Conservation (phyloP, 2,329 filamentous ascomycete genomes). For the Teratosphaeria gauchensis region DNA sequence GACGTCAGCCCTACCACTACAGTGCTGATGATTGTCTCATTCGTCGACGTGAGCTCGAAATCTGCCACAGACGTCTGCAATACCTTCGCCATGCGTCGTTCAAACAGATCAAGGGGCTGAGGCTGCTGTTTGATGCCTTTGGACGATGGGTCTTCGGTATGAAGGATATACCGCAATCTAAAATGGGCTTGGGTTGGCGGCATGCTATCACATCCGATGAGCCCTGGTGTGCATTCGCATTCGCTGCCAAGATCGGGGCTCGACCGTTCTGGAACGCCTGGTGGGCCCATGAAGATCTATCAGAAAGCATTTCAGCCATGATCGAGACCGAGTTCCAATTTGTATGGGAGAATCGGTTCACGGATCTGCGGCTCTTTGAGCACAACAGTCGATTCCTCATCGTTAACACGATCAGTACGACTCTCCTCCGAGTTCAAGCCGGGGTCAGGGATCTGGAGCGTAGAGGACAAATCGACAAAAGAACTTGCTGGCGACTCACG, state of each 20-base stretch:
- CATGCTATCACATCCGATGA: not conserved
- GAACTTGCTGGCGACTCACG: too few relatives aligned
- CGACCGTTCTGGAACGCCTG: not conserved
- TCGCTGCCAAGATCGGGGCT: not conserved
- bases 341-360: not conserved
- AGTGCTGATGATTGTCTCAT: not conserved
- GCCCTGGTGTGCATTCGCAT: not conserved
- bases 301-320: not conserved
- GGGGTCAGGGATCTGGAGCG: too few relatives aligned
- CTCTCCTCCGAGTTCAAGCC: too few relatives aligned
- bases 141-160: not conserved
- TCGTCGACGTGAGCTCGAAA: not conserved
- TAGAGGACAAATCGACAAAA: too few relatives aligned
- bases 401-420: too few relatives aligned
- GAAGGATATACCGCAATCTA: not conserved
- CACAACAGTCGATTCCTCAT: too few relatives aligned
- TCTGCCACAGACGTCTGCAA: not conserved
- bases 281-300: not conserved
- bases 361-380: not conserved
- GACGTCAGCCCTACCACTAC: too few relatives aligned
- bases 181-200: not conserved
- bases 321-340: not conserved
- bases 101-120: not conserved
- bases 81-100: not conserved
- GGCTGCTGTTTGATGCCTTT: not conserved